Percentiles rank a stretch among this genome's conserved stretches.
Conservation (phyloP, 805 yeast species). For the Wickerhamiella slavikovae region DNA sequence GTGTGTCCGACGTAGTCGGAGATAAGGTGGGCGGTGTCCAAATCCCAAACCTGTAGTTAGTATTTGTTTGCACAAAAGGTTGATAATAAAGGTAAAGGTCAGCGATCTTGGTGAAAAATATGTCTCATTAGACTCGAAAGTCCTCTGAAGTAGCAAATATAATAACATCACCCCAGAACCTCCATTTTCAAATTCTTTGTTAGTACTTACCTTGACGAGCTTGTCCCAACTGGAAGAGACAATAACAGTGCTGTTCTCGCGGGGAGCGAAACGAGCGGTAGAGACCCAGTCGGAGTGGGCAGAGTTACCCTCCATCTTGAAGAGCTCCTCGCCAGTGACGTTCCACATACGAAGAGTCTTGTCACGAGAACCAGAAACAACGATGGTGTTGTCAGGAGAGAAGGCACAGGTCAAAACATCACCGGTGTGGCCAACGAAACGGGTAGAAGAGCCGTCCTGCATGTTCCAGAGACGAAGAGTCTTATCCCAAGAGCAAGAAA, state of each 20-base stretch:
- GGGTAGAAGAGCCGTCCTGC: slow-evolving; percentile 78
- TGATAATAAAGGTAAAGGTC: slow-evolving; percentile 23
- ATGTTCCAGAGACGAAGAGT: slow-evolving; percentile 98
- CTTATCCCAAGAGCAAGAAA: slow-evolving; percentile 99
- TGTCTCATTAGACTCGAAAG: slow-evolving; percentile 73
- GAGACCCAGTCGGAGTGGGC: slow-evolving; percentile 99
- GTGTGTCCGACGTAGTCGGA: slow-evolving; percentile 99
- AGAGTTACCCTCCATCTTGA: slow-evolving; percentile 43
- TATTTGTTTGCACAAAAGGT: slow-evolving; percentile 3
- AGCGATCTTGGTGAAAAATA: slow-evolving; percentile 97
- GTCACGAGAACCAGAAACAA: slow-evolving; percentile 97
- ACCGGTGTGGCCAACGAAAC: slow-evolving; percentile 95
- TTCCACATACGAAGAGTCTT: slow-evolving; percentile 99
- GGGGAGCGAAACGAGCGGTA: slow-evolving; percentile 90
- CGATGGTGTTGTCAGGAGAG: slow-evolving; percentile 90
- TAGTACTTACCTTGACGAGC: slow-evolving; percentile 84
- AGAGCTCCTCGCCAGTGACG: slow-evolving; percentile 92
- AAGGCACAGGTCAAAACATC: slow-evolving; percentile 96
- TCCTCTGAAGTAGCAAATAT: slow-evolving; percentile 99
- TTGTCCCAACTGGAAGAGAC: slow-evolving; percentile 99
- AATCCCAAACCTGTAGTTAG: slow-evolving; percentile 73
- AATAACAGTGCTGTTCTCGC: slow-evolving; percentile 31
- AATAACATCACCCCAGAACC: slow-evolving; percentile 43
- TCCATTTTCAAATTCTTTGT: slow-evolving; percentile 1
- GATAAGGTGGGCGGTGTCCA: slow-evolving; percentile 59